Percentiles rank a stretch among this genome's conserved stretches.
Evolutionary conservation across 805 yeast species (phyloP).

Genomic region (Cephaloascus fragrans): DNA sequence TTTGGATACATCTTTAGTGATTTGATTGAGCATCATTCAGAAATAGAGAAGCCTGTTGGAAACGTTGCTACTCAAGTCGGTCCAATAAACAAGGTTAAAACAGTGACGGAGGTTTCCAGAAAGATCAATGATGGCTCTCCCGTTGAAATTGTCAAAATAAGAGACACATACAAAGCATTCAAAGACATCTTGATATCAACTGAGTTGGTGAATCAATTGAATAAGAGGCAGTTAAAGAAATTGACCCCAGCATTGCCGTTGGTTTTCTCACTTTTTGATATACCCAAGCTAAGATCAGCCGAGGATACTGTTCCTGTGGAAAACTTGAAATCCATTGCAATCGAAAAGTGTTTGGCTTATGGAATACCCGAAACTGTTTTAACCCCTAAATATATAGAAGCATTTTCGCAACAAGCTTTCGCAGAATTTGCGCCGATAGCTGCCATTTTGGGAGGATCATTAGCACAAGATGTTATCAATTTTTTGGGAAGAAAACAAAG

Average conservation of each 20-base stretch:
- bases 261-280: conserved; percentile 48
- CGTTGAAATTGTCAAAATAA: conserved; percentile 24
- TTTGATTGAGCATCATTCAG: conserved; percentile 52
- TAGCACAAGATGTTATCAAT: conserved; percentile 88
- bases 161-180: conserved; percentile 26
- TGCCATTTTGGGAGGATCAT: conserved; percentile 81
- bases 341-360: conserved; percentile 18
- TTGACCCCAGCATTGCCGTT: conserved; percentile 51
- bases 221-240: conserved; percentile 33
- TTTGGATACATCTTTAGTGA: conserved; percentile 80
- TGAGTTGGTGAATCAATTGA: conserved; percentile 28
- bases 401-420: conserved; percentile 36
- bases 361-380: conserved; percentile 33
- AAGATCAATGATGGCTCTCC: conserved; percentile 23
- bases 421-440: conserved; percentile 76
- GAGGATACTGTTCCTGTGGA: conserved; percentile 15
- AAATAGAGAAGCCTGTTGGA: conserved; percentile 41
- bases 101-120: conserved; percentile 26
- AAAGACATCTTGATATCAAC: conserved; percentile 21
- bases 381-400: conserved; percentile 28
- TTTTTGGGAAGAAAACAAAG: conserved; percentile 63
- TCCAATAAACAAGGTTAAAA: conserved; percentile 28
- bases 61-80: conserved; percentile 44
- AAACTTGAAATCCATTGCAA: conserved; percentile 17
- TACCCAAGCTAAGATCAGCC: conserved; percentile 13